Base-by-base conservation (phyloP, 1,284 basidiomycete species). In the Xerocomus minutiporus region DNA sequence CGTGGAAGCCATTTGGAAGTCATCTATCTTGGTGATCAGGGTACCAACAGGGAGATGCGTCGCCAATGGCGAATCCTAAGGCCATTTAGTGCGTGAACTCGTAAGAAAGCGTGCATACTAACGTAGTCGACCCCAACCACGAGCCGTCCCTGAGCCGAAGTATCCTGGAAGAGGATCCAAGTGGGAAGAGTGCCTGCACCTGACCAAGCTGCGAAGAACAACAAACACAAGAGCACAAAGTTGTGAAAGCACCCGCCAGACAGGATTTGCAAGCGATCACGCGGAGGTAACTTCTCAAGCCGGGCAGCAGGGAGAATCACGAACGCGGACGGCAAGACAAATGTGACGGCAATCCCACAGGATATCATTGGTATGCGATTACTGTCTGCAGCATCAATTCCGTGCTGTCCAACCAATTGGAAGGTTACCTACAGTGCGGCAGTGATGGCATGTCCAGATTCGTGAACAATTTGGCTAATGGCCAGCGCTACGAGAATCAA, bases 201-300 rank as follows among this genome's bases (percentile, higher is more conserved):
- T 3, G 65, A 51, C 52, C 66, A 70, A 31, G 70, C 63, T 6
- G 68, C 52, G 3, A 66, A 52, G 1, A 71, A 46, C 17, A 83
- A 63, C 3, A 77, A 29, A 40, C 65, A 60, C 71, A 74, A 79
- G 41, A 81, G 67, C 1, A 77, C 56, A 8, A 84, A 55, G 59
- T 91, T 91, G 61, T 91, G 87, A 58, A 82, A 86, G 9, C 86
- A 82, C 6, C 88, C 88, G 3, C 82, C 80, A 15, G 82, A 75
- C 32, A 81, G 73, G 42, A 91, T 74, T 12, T 83, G 77, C 7
- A 82, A 65, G 28, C 79, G 78, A 4, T 75, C 69, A 12, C 65
- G 66, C 0, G 75, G 68, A 8, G 68, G 54, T 3, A 82, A 61
- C 4, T 66, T 64, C 8, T 75, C 72, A 4, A 83, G 65, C 6